Conservation (phyloP, 208 protist species). For the Crithidia thermophila region DNA sequence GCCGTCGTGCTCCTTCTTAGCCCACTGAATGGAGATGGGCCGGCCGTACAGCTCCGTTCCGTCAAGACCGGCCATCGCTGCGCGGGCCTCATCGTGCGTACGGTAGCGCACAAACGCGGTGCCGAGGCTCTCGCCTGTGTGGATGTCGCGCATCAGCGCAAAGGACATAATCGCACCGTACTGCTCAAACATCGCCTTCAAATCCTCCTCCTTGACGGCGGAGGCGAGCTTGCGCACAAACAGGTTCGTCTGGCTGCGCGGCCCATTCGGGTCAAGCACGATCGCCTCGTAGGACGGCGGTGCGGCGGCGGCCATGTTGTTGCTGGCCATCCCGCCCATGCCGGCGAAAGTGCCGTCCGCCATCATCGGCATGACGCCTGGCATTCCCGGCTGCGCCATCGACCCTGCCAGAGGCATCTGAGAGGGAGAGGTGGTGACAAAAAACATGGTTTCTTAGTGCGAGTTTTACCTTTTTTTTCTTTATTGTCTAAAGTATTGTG, state of each 20-base stretch:
- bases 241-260: conserved; percentile 79
- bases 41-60: conserved; percentile 51
- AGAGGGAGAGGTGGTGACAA: conserved; percentile 1
- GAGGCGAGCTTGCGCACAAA: conserved; percentile 78
- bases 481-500: not conserved
- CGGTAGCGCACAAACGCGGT: conserved; percentile 85
- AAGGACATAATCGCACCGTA: conserved; percentile 69
- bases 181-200: conserved; percentile 59
- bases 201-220: conserved; percentile 53
- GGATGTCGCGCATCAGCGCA: conserved; percentile 84
- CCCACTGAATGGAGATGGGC: conserved; percentile 80
- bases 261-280: conserved; percentile 54
- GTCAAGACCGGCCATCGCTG: conserved; percentile 57
- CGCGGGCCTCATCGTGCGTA: conserved; percentile 57
- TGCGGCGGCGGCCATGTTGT: not conserved
- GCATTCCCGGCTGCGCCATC: not conserved
- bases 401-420: conserved; percentile 7
- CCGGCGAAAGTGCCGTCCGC: conserved; percentile 9
- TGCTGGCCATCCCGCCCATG: not conserved
- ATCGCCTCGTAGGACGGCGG: conserved; percentile 55
- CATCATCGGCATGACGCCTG: conserved; percentile 6
- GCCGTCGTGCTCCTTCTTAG: conserved; percentile 81
- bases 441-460: conserved; percentile 19
- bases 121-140: conserved; percentile 82
- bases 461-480: conserved; percentile 4